Conservation (phyloP, 169 alveolate species). For the Theileria parva region DNA sequence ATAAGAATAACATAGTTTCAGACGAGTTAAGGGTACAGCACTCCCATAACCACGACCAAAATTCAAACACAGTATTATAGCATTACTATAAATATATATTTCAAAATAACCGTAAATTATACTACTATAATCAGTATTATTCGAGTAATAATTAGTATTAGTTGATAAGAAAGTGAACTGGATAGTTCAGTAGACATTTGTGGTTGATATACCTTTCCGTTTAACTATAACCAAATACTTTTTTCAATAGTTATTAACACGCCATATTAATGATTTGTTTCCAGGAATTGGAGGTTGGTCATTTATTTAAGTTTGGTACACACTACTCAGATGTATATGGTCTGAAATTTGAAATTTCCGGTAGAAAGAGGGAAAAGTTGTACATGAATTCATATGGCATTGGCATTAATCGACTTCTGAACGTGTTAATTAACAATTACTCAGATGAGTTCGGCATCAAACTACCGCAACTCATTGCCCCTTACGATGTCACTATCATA, state of each 20-base stretch:
- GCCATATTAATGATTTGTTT: not conserved
- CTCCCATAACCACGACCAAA: not conserved
- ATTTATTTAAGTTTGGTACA: conserved; percentile 52
- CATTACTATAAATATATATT: not conserved
- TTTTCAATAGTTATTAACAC: not conserved
- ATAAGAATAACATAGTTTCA: not conserved
- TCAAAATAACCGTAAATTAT: not conserved
- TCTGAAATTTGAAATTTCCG: conserved; percentile 30
- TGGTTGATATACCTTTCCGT: not conserved
- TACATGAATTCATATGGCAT: conserved; percentile 66
- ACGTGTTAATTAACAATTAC: conserved; percentile 35
- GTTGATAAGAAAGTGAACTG: not conserved
- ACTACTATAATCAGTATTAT: not conserved
- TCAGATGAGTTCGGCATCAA: conserved; percentile 51
- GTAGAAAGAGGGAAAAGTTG: conserved; percentile 28
- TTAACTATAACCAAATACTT: too few relatives aligned
- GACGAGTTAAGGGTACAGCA: conserved; percentile 34
- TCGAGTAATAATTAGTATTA: not conserved
- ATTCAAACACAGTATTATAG: not conserved
- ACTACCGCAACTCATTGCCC: conserved; percentile 56
- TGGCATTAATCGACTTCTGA: conserved; percentile 52
- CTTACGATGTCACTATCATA: conserved; percentile 48
- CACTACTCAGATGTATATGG: conserved; percentile 19
- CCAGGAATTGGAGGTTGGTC: conserved; percentile 53
- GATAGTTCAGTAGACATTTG: not conserved